phyloP scores from a whole-genome alignment of 352 stramenopile species.

The Globisporangium barbulae region DNA sequence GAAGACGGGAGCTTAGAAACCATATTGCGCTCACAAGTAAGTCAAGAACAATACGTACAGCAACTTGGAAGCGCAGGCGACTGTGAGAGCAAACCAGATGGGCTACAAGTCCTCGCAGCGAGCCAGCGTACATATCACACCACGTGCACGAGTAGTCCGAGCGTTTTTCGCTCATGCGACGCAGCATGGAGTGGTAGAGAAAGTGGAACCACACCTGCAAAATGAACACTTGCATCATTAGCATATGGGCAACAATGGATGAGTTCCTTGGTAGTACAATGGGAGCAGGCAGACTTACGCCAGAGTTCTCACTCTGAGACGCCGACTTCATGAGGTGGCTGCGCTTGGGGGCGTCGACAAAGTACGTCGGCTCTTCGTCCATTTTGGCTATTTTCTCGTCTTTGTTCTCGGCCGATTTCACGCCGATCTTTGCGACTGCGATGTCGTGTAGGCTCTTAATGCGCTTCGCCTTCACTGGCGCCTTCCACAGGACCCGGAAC shows the following conservation, averaged over 20 bases:
- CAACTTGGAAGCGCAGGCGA: conserved; percentile 76
- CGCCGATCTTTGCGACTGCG: conserved; percentile 15
- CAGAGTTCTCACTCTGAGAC: conserved; percentile 13
- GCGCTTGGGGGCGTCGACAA: conserved; percentile 17
- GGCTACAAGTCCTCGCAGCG: conserved; percentile 61
- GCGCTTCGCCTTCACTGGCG: conserved; percentile 18
- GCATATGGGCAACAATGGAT: not conserved
- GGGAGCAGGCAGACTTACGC: conserved; percentile 1
- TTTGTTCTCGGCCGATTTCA: conserved; percentile 11
- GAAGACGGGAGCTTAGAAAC: too few relatives aligned
- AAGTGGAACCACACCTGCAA: conserved; percentile 82
- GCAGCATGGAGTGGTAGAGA: conserved; percentile 78
- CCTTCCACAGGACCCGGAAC: conserved; percentile 20
- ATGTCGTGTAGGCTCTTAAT: conserved; percentile 23
- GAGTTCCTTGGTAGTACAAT: not conserved
- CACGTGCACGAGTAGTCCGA: conserved; percentile 76
- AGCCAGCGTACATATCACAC: conserved; percentile 82
- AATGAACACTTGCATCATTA: not conserved
- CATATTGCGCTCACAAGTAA: not conserved
- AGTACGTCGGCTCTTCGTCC: conserved; percentile 9
- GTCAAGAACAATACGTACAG: conserved; percentile 25
- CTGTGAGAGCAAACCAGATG: conserved; percentile 79
- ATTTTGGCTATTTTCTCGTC: not conserved
- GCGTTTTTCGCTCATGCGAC: conserved; percentile 80
- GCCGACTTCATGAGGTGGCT: conserved; percentile 14